These are phyloP conservation scores for Saussurea involucrata DNA, from an alignment of 129 eudicot genomes.

Conservation along the genomic window DNA sequence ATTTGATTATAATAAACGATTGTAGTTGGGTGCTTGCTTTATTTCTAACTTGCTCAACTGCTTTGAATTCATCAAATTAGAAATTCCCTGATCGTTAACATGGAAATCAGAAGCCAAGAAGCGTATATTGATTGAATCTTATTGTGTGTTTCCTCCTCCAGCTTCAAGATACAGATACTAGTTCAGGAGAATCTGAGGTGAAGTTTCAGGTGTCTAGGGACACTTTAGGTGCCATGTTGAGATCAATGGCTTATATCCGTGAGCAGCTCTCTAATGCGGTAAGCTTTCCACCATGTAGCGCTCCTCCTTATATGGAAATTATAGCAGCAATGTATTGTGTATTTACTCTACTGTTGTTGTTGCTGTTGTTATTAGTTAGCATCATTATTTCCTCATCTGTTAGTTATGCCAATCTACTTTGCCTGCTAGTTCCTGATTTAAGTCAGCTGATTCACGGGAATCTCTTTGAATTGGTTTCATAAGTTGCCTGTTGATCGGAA, in stretches of 20 bases:
- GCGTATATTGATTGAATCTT: not conserved
- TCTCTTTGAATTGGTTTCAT: not conserved
- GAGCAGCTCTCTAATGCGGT: slow-evolving; percentile 84
- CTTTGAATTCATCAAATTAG: not conserved
- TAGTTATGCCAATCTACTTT: not conserved
- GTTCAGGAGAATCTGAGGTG: slow-evolving; percentile 84
- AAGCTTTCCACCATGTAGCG: slow-evolving; percentile 26
- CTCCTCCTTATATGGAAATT: not conserved
- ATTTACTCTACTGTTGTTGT: not conserved
- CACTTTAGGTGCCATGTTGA: slow-evolving; percentile 95
- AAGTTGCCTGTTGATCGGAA: not conserved
- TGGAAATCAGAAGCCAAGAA: not conserved
- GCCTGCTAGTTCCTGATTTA: not conserved
- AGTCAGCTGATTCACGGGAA: not conserved
- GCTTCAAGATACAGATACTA: slow-evolving; percentile 85
- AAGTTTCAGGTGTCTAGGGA: slow-evolving; percentile 95
- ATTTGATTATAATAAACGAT: slow-evolving; percentile 4
- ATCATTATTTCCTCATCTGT: not conserved
- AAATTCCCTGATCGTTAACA: not conserved
- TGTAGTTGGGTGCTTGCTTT: slow-evolving; percentile 1
- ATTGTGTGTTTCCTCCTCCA: slow-evolving; percentile 43
- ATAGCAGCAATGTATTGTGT: not conserved
- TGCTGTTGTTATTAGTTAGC: not conserved
- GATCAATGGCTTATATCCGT: slow-evolving; percentile 95
- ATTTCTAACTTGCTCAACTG: not conserved